Evolutionary conservation across 208 protist genomes (phyloP).

Genomic region (Entamoeba dispar): DNA sequence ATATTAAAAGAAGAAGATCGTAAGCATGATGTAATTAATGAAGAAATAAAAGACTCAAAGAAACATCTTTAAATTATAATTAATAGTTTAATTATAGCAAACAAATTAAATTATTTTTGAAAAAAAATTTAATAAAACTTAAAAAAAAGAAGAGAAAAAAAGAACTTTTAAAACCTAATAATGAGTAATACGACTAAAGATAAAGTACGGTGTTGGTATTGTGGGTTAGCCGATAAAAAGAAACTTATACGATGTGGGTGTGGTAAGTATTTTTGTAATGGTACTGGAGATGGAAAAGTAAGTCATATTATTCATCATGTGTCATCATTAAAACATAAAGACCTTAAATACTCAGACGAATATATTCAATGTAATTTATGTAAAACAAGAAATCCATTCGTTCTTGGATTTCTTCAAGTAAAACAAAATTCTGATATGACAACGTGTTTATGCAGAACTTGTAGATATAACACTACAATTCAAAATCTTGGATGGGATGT

Average conservation of each 20-base stretch:
- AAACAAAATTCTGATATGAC: conserved; percentile 67
- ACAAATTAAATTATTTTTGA: no score
- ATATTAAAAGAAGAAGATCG: neutral
- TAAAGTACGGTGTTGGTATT: neutral
- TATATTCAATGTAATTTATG: conserved; percentile 63
- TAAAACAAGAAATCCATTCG: conserved; percentile 58
- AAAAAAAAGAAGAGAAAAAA: neutral
- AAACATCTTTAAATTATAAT: no score
- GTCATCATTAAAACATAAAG: conserved; percentile 56
- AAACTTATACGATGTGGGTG: neutral
- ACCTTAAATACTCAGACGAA: conserved; percentile 59
- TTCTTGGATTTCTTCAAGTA: conserved; percentile 66
- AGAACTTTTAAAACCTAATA: neutral
- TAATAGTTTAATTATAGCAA: no score
- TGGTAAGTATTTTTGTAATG: conserved; percentile 9
- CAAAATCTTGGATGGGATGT: conserved; percentile 51
- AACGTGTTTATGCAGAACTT: conserved; percentile 58
- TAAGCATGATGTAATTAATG: neutral
- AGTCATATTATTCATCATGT: conserved; percentile 69
- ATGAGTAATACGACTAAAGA: neutral
- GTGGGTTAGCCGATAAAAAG: neutral
- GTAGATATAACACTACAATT: neutral
- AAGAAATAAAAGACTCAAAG: no score
- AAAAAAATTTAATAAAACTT: neutral
- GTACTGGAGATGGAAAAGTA: neutral